Evolutionary conservation across 495 filamentous ascomycete species (phyloP).

Genomic region (Penicillium goetzii): DNA sequence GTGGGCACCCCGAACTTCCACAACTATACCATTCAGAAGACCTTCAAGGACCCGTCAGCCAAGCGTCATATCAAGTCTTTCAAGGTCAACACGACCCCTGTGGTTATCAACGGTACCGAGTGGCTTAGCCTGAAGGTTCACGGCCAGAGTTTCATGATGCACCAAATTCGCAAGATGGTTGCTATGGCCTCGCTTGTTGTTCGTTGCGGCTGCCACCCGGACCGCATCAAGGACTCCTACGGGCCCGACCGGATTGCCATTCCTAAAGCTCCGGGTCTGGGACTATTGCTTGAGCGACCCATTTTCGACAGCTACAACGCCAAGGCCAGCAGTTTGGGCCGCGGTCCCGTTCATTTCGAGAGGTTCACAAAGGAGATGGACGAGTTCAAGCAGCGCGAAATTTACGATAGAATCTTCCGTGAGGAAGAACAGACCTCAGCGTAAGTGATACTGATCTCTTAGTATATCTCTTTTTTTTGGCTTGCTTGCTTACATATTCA

Average conservation of each 20-base stretch:
- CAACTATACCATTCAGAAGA: slow-evolving; percentile 94
- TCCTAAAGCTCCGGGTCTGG: slow-evolving; percentile 89
- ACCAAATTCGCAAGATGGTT: slow-evolving; percentile 99
- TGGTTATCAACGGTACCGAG: slow-evolving; percentile 86
- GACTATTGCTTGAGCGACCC: slow-evolving; percentile 84
- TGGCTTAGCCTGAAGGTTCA: slow-evolving; percentile 96
- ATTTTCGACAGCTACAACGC: slow-evolving; percentile 87
- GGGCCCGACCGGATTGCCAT: slow-evolving; percentile 71
- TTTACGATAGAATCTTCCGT: slow-evolving; percentile 88
- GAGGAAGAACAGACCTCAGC: slow-evolving; percentile 79
- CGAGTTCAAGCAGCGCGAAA: slow-evolving; percentile 90
- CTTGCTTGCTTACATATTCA: slow-evolving; percentile 12
- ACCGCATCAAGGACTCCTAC: slow-evolving; percentile 71
- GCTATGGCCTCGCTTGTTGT: slow-evolving; percentile 85
- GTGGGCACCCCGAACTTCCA: slow-evolving; percentile 86
- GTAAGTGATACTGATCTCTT: slow-evolving; percentile 51
- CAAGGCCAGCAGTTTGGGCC: slow-evolving; percentile 55
- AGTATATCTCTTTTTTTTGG: background rate
- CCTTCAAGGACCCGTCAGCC: slow-evolving; percentile 73
- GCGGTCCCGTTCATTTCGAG: slow-evolving; percentile 74
- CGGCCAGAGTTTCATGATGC: slow-evolving; percentile 99
- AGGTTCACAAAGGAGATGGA: slow-evolving; percentile 76
- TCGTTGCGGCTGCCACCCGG: slow-evolving; percentile 72
- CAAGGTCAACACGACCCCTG: slow-evolving; percentile 67
- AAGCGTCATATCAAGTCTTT: slow-evolving; percentile 91